Conservation (phyloP, 2,329 filamentous ascomycete species). For the Aspergillus ustus region DNA sequence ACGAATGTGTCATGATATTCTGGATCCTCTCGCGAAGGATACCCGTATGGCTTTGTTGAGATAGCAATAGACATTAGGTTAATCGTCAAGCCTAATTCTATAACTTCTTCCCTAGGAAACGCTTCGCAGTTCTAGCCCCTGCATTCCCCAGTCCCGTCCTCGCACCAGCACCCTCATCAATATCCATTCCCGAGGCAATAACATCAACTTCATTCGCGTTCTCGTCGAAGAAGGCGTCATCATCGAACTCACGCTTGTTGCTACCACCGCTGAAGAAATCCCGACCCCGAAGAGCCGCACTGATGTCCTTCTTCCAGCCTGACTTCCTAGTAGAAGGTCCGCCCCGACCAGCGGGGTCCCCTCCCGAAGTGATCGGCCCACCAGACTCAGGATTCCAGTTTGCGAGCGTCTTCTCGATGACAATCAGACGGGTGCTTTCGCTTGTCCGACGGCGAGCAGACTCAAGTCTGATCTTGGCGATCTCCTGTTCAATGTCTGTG, state of each 20-base stretch:
- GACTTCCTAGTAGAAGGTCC: constrained; percentile 12
- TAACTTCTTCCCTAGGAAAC: constrained; percentile 42
- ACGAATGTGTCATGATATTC: neutral
- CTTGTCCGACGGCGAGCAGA: constrained; percentile 61
- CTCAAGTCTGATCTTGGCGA: constrained; percentile 65
- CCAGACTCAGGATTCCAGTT: constrained; percentile 31
- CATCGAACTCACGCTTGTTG: constrained; percentile 49
- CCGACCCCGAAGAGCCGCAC: constrained; percentile 19
- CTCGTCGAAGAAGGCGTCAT: constrained; percentile 44
- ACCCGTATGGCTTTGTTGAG: neutral
- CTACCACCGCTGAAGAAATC: constrained; percentile 25
- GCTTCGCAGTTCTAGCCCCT: constrained; percentile 38
- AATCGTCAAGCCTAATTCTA: constrained; percentile 18
- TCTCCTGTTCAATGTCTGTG: constrained; percentile 74
- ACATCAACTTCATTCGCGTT: constrained; percentile 34
- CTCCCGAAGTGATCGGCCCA: constrained; percentile 10
- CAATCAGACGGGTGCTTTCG: constrained; percentile 53
- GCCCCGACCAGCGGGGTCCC: neutral
- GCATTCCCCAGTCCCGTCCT: constrained; percentile 25
- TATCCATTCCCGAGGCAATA: constrained; percentile 43
- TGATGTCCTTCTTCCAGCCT: constrained; percentile 18
- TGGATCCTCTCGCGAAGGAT: neutral
- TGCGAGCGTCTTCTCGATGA: constrained; percentile 56
- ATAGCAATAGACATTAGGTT: neutral
- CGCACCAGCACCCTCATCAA: constrained; percentile 41